Evolutionary conservation across 2,329 filamentous ascomycete species (phyloP).

Genomic region (Ophiocordyceps sinensis): DNA sequence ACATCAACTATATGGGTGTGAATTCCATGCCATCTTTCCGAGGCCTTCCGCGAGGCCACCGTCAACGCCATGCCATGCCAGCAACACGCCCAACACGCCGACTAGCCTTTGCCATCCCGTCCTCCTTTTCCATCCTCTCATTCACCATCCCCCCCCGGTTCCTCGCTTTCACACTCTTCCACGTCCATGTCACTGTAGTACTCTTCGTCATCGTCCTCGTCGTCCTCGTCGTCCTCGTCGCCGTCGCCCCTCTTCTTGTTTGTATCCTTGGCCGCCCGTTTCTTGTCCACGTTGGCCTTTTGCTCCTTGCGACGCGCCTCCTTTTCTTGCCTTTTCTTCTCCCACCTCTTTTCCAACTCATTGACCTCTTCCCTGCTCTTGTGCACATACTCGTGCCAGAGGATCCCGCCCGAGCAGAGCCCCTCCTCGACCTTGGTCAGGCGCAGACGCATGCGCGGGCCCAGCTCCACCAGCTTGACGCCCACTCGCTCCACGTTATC

Average conservation of each 20-base stretch:
- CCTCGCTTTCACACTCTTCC: slow-evolving; percentile 37
- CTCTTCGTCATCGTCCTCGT: slow-evolving; percentile 28
- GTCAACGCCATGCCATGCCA: not conserved
- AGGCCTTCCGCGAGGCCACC: too few species aligned
- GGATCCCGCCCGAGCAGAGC: slow-evolving; percentile 72
- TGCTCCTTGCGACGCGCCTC: slow-evolving; percentile 70
- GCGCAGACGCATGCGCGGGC: slow-evolving; percentile 75
- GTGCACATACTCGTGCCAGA: slow-evolving; percentile 94
- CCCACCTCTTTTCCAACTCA: slow-evolving; percentile 72
- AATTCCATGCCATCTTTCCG: too few species aligned
- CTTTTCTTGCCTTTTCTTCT: slow-evolving; percentile 63
- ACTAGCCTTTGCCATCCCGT: slow-evolving; percentile 36
- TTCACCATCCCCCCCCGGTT: slow-evolving; percentile 33
- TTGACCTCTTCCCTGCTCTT: slow-evolving; percentile 69
- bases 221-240: slow-evolving; percentile 19
- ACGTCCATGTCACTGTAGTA: slow-evolving; percentile 30
- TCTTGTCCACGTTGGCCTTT: slow-evolving; percentile 80
- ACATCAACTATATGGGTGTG: too few species aligned
- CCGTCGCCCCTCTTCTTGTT: slow-evolving; percentile 23
- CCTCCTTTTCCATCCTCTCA: slow-evolving; percentile 32
- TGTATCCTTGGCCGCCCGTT: slow-evolving; percentile 39
- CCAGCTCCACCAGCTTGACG: slow-evolving; percentile 84
- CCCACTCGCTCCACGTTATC: slow-evolving; percentile 65
- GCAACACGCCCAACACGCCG: slow-evolving; percentile 8
- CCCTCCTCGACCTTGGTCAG: slow-evolving; percentile 96